A percentile compares a stretch with the other conserved stretches of the same genome.
These are phyloP conservation scores for Chlorella variabilis DNA, from an alignment of 163 green algal genomes.

Conservation along the genomic window DNA sequence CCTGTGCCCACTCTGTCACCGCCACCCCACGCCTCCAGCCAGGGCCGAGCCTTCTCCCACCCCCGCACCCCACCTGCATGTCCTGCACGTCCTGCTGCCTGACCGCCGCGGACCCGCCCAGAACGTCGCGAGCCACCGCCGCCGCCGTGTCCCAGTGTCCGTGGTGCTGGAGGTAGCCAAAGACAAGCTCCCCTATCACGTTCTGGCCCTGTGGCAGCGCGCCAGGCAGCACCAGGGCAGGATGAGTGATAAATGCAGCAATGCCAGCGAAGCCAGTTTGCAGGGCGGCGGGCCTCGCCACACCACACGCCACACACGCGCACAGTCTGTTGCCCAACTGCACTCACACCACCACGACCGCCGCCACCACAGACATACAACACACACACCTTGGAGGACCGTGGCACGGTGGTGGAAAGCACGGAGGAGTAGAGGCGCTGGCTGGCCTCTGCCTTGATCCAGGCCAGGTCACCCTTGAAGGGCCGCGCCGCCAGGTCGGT, in stretches of 20 bases:
- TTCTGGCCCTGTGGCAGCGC: background rate
- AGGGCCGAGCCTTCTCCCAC: too few species aligned
- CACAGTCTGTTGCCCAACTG: too few species aligned
- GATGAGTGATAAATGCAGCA: too few species aligned
- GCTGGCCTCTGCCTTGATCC: slow-evolving; percentile 52
- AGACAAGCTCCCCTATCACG: slow-evolving; percentile 70
- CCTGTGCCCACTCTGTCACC: too few species aligned
- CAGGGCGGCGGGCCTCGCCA: too few species aligned
- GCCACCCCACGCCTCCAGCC: too few species aligned
- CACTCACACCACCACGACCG: too few species aligned
- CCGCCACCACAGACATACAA: background rate
- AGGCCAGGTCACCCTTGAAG: slow-evolving; percentile 69
- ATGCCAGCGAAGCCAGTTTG: too few species aligned
- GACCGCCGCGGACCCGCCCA: slow-evolving; percentile 45
- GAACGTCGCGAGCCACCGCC: slow-evolving; percentile 65
- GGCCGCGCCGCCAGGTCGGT: slow-evolving; percentile 41
- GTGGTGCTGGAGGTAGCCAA: slow-evolving; percentile 81
- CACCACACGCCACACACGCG: too few species aligned
- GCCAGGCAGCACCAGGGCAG: too few species aligned
- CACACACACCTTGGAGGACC: slow-evolving; percentile 32
- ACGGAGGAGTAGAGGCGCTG: slow-evolving; percentile 55
- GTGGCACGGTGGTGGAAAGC: slow-evolving; percentile 35
- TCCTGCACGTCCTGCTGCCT: slow-evolving; percentile 25
- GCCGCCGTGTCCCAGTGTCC: slow-evolving; percentile 70
- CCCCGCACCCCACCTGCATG: slow-evolving; percentile 25